Conservation (phyloP, 441 rosid species). For the Biscutella laevigata region DNA sequence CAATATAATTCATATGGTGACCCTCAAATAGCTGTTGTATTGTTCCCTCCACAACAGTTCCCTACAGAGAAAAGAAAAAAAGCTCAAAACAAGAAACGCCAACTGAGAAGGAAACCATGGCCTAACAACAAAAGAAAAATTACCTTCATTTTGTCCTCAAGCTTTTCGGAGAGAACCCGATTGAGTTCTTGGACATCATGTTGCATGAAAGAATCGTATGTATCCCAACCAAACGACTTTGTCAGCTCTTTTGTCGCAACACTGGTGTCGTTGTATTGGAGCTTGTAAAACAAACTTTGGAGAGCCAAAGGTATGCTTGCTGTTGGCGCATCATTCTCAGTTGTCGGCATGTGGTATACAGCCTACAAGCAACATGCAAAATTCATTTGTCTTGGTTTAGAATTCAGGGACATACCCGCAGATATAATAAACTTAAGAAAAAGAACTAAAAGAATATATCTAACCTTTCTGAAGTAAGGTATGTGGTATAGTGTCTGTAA, state of each 20-base stretch:
- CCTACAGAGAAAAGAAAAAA: slow-evolving; percentile 27
- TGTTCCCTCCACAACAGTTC: slow-evolving; percentile 77
- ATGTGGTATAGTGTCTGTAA: slow-evolving; percentile 71
- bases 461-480: slow-evolving; percentile 66
- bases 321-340: slow-evolving; percentile 59
- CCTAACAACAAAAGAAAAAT: neutral
- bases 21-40: slow-evolving; percentile 71
- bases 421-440: neutral
- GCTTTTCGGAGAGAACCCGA: slow-evolving; percentile 67
- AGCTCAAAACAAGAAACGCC: slow-evolving; percentile 7
- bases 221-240: slow-evolving; percentile 77
- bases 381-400: slow-evolving; percentile 12
- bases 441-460: slow-evolving; percentile 4
- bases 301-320: slow-evolving; percentile 75
- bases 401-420: neutral
- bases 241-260: slow-evolving; percentile 73
- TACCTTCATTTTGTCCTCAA: slow-evolving; percentile 77
- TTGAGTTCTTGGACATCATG: slow-evolving; percentile 83
- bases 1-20: slow-evolving; percentile 71
- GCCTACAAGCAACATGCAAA: slow-evolving; percentile 36
- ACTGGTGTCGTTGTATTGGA: slow-evolving; percentile 62
- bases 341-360: slow-evolving; percentile 79
- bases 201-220: slow-evolving; percentile 72
- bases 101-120: slow-evolving; percentile 12
- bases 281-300: slow-evolving; percentile 72